Evolutionary conservation across 176 grass and related monocot genomes (phyloP), one percentile per base, ranked within the genome.

Genomic region (Paspalum vaginatum): DNA sequence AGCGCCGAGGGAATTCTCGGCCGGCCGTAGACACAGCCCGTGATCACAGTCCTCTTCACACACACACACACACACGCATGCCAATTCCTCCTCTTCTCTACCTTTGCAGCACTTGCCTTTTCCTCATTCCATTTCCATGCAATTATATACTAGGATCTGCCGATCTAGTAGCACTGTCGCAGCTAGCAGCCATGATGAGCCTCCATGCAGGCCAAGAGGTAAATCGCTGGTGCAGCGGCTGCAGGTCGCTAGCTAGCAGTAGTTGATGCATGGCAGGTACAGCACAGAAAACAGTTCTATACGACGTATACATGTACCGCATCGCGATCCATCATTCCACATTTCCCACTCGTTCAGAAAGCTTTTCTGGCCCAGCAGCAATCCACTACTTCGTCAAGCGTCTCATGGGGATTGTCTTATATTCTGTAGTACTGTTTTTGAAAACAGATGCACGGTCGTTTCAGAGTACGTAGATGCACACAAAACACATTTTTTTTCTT

Each of bases 101-200:
- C 18, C 5, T 56, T 78, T 44, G 37, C 55, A 32, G 32, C 32
- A 2, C 32, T 32, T 32, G 32, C 32, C 32, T 32, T 32, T 32
- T 32, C 32, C 32, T 32, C 32, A 32, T 32, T 3, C 32, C 71
- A 52, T 3, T 85, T 41, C 39, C 54, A 55, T 61, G 47, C 77
- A 76, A 85, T 81, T 49, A 76, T 81, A 1, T 32, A 50, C 22
- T 70, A 51, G 39, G 24, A n/a, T 72, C 65, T 65, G 21, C 32
- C n/a, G n/a, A n/a, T n/a, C n/a, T n/a, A n/a, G n/a, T 32, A 32
- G 32, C 32, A n/a, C n/a, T n/a, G n/a, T n/a, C n/a, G n/a, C n/a
- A n/a, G n/a, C n/a, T n/a, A 32, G 53, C 72, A 37, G 32, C 25
- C 57, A 89, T 89, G 83, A 89, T 89, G 42, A n/a, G 8, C 50